Conservation (phyloP, 495 filamentous ascomycete species). For the Penicillium ucsense region DNA sequence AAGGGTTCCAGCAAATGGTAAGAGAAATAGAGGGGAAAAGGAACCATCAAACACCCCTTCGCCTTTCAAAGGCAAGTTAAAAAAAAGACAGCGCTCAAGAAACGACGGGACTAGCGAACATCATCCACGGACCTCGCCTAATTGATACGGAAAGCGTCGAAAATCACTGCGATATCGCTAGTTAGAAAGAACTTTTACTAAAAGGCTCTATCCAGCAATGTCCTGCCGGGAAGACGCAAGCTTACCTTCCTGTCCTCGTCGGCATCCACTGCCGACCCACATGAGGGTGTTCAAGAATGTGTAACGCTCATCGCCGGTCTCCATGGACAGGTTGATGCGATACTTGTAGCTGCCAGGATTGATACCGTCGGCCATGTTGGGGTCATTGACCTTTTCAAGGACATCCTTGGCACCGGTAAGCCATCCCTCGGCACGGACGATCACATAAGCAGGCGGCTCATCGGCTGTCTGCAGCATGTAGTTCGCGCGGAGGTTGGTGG, state of each 20-base stretch:
- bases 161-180: conserved; percentile 26
- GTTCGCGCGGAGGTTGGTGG: conserved; percentile 42
- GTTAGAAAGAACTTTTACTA: neutral
- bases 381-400: conserved; percentile 47
- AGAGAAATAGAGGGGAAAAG: conserved; percentile 5
- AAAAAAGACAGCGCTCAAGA: conserved; percentile 30
- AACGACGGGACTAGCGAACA: conserved; percentile 21
- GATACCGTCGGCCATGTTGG: conserved; percentile 37
- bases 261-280: conserved; percentile 53
- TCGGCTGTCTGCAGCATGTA: conserved; percentile 50
- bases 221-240: neutral
- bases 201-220: too few relatives aligned
- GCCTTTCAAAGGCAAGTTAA: conserved; percentile 5
- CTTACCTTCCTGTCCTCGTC: conserved; percentile 46
- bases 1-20: neutral
- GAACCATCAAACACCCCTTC: conserved; percentile 24
- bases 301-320: conserved; percentile 51
- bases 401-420: conserved; percentile 48
- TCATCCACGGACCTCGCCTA: conserved; percentile 13
- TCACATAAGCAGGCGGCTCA: conserved; percentile 50
- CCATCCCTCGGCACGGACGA: conserved; percentile 48
- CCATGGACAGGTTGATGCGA: conserved; percentile 49
- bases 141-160: conserved; percentile 40
- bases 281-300: conserved; percentile 52
- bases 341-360: conserved; percentile 50